A percentile compares a stretch with the other conserved stretches of the same genome.
These are phyloP conservation scores for Talaromyces sp. DNA, from an alignment of 2,329 filamentous ascomycete genomes.

Conservation along the genomic window DNA sequence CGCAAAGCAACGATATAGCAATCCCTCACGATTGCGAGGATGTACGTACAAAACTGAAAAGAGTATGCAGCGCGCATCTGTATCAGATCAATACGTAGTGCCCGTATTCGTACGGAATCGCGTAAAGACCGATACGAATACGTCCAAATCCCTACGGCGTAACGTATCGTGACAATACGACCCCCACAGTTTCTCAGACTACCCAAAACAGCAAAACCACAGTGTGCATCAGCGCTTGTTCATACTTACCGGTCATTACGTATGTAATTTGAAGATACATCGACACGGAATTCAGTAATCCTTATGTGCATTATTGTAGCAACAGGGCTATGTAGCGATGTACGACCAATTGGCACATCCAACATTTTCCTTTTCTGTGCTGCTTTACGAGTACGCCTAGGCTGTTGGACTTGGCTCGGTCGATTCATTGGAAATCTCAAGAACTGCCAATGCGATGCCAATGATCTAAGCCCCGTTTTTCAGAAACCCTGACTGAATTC, in stretches of 20 bases:
- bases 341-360: neutral
- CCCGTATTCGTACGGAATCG: neutral
- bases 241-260: conserved; percentile 6
- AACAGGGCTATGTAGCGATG: neutral
- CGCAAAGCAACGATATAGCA: neutral
- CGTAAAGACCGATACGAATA: neutral
- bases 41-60: neutral
- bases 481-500: neutral
- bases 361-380: neutral
- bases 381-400: neutral
- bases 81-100: neutral
- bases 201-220: neutral
- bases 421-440: neutral
- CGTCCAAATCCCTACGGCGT: neutral
- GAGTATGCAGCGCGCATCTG: neutral
- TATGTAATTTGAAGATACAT: neutral
- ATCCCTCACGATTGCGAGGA: neutral
- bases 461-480: conserved; percentile 1
- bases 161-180: neutral
- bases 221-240: neutral
- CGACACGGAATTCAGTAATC: neutral
- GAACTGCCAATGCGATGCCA: neutral
- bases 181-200: neutral
- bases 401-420: neutral
- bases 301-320: neutral